Base-by-base conservation (phyloP, 2,329 filamentous ascomycete species). In the Fusarium zealandicum region DNA sequence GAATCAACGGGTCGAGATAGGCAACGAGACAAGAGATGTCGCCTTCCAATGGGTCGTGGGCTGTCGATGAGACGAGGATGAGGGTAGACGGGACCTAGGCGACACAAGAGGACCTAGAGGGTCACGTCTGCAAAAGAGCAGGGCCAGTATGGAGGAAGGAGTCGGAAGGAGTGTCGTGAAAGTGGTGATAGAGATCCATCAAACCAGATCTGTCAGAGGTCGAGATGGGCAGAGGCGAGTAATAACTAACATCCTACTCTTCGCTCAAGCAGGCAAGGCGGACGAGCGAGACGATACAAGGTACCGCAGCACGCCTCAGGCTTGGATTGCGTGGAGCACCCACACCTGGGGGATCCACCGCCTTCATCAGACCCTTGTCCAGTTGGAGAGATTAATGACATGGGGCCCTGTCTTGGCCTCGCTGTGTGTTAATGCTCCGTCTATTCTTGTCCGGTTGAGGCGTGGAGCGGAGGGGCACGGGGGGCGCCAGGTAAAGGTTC, bases 1-100 rank as follows among this genome's bases (percentile, higher is more conserved):
- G 78, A 81, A 72, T 78, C 71, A 80, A 81, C 76, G 76, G 77
- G 74, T 80, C 77, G 77, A 77, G 70, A 64, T 47, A 57, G 50
- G 52, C 41, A 58, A 27, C 22, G 45, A 41, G 52, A 42, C 14
- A 25, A 49, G 31, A 44, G 57, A 61, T 51, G 47, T 39, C 49
- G 49, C 59, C 57, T 63, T 64, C 54, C 45, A 57, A 31, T 30
- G 51, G 46, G 46, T 48, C 40, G 42, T 51, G 44, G 43, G 43
- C 53, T 54, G 50, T 58, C 58, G 63, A 38, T 38, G 36, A 20
- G 27, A 40, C 53, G 51, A 38, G 38, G 35, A 48, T n/a, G 31
- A 54, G 22, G 40, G 48, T 53, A 41, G 57, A 51, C 31, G 37
- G 44, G 43, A 46, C 39, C 46, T 27, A 51, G 51, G 58, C 57